Conservation (phyloP, 768 basidiomycete genomes). For the Suillus discolor region DNA sequence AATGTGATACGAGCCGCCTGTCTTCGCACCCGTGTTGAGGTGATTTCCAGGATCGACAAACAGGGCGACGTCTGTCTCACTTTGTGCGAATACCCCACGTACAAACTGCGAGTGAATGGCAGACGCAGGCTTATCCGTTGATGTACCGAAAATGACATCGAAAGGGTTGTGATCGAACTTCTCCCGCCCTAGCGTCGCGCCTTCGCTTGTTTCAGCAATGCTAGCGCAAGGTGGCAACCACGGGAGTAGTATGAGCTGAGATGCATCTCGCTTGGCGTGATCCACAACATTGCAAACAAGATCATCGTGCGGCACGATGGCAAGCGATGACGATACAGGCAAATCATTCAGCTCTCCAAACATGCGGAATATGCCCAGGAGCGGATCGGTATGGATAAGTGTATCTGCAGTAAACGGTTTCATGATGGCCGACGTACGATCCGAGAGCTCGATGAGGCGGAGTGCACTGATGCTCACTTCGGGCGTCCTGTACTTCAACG, state of each 20-base stretch:
- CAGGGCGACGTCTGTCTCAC: conserved; percentile 76
- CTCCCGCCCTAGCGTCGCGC: conserved; percentile 15
- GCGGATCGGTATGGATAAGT: conserved; percentile 69
- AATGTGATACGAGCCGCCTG: conserved; percentile 55
- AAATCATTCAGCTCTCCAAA: conserved; percentile 66
- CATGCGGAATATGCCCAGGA: conserved; percentile 74
- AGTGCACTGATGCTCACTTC: conserved; percentile 70
- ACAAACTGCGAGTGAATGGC: conserved; percentile 81
- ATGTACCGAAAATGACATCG: conserved; percentile 57
- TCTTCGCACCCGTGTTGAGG: conserved; percentile 21
- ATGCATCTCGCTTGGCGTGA: conserved; percentile 56
- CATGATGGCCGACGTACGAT: conserved; percentile 67
- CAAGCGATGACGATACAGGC: conserved; percentile 62
- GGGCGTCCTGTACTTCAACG: conserved; percentile 14
- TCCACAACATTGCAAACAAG: conserved; percentile 70
- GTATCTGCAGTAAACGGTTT: conserved; percentile 66
- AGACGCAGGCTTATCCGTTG: conserved; percentile 44
- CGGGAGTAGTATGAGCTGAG: conserved; percentile 81
- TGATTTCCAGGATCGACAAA: conserved; percentile 70
- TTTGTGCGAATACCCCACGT: conserved; percentile 73
- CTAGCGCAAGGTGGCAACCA: conserved; percentile 59
- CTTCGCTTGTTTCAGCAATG: conserved; percentile 4
- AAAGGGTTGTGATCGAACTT: conserved; percentile 59
- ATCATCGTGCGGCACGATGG: conserved; percentile 78
- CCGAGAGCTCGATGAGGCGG: conserved; percentile 82